Conservation (phyloP, 2,329 filamentous ascomycete genomes). For the Sarocladium strictum region DNA sequence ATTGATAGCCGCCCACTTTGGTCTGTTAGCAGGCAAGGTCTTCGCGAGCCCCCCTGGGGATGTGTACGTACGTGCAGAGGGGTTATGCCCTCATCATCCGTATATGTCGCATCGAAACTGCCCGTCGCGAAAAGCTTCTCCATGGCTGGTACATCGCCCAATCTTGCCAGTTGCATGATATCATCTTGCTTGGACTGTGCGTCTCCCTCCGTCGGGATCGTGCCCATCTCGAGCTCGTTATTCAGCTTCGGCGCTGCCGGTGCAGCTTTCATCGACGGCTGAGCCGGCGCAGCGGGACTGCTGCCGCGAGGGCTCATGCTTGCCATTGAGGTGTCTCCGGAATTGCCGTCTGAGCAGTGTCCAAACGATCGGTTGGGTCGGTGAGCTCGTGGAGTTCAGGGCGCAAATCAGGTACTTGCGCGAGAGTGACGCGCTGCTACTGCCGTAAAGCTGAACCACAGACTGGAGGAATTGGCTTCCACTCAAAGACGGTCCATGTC, state of each 20-base stretch:
- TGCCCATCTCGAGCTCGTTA: constrained; percentile 50
- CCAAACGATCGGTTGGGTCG: no score
- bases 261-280: constrained; percentile 48
- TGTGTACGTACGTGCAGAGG: constrained; percentile 72
- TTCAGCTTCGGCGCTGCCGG: constrained; percentile 51
- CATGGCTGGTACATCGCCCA: constrained; percentile 82
- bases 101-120: constrained; percentile 75
- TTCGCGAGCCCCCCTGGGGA: constrained; percentile 10
- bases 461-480: background rate
- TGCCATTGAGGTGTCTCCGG: constrained; percentile 29
- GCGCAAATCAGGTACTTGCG: background rate
- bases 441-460: background rate
- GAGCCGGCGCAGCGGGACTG: constrained; percentile 40
- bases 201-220: constrained; percentile 28
- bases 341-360: no score
- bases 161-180: constrained; percentile 89
- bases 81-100: constrained; percentile 89
- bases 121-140: constrained; percentile 83
- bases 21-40: constrained; percentile 12
- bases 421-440: background rate
- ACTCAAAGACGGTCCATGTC: background rate
- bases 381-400: background rate
- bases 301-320: constrained; percentile 30
- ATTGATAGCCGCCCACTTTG: constrained; percentile 96
- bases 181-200: constrained; percentile 50